Conservation (phyloP, 352 stramenopile species). For the Globisporangium spiculum region DNA sequence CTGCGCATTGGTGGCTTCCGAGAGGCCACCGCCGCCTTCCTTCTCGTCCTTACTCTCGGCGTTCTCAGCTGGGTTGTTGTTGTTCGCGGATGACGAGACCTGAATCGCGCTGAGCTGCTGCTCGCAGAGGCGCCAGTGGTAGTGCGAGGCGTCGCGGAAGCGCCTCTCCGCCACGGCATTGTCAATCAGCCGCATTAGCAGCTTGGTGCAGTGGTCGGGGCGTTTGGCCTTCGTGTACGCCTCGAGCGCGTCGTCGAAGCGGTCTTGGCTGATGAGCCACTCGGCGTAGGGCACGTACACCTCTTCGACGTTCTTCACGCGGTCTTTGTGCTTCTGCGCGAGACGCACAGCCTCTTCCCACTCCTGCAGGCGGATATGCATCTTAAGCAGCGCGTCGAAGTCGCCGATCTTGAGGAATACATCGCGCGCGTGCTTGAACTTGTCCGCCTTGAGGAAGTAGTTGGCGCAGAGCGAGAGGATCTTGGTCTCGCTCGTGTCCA, state of each 20-base stretch:
- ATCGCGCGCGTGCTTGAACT: constrained; percentile 75
- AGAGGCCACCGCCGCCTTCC: not conserved
- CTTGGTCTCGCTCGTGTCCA: constrained; percentile 41
- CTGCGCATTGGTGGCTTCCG: constrained; percentile 28
- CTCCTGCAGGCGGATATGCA: constrained; percentile 89
- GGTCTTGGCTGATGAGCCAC: constrained; percentile 89
- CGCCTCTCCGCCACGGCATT: constrained; percentile 85
- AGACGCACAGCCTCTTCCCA: constrained; percentile 92
- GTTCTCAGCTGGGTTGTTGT: constrained; percentile 18
- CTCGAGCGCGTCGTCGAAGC: constrained; percentile 91
- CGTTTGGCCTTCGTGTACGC: constrained; percentile 84
- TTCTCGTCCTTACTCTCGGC: constrained; percentile 11
- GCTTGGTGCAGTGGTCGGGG: constrained; percentile 74
- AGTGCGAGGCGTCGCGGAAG: constrained; percentile 91
- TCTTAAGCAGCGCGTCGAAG: constrained; percentile 80
- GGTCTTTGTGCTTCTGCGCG: constrained; percentile 75
- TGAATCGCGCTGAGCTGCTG: constrained; percentile 60
- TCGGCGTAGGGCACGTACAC: constrained; percentile 93
- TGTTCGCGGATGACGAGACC: not conserved
- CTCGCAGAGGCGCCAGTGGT: constrained; percentile 90
- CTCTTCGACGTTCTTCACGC: constrained; percentile 79
- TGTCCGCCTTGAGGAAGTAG: constrained; percentile 71
- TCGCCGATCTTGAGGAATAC: constrained; percentile 83
- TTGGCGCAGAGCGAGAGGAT: constrained; percentile 56
- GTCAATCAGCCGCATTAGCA: constrained; percentile 88